These are phyloP conservation scores for Colletotrichum sp. DNA, from an alignment of 2,329 filamentous ascomycete species.

Conservation along the genomic window DNA sequence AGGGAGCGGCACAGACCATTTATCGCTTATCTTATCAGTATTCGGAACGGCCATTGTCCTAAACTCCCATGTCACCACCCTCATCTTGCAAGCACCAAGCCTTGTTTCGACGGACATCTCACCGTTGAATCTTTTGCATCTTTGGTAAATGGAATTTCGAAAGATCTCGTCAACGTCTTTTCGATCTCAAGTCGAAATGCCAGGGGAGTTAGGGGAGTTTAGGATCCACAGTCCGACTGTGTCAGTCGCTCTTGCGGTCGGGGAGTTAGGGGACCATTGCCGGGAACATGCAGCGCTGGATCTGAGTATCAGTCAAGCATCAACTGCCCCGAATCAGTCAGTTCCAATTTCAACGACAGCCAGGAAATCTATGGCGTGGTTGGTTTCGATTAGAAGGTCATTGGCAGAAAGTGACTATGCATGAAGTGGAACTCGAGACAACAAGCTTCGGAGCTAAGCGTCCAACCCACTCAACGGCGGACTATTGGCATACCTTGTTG, in stretches of 20 bases:
- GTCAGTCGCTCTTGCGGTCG: background rate
- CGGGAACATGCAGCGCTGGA: background rate
- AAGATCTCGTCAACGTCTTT: background rate
- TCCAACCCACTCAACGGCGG: background rate
- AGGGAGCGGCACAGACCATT: background rate
- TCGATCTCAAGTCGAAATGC: background rate
- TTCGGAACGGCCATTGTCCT: background rate
- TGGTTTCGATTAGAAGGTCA: rapidly evolving
- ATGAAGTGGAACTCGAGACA: background rate
- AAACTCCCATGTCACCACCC: background rate
- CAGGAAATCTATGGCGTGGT: background rate
- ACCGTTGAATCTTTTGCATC: background rate
- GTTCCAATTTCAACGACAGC: background rate
- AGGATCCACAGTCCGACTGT: background rate
- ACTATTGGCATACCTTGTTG: background rate
- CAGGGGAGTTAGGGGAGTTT: background rate
- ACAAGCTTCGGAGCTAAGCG: background rate
- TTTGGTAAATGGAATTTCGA: background rate
- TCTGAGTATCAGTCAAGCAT: background rate
- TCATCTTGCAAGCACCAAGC: background rate
- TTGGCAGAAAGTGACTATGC: background rate
- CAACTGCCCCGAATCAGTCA: background rate
- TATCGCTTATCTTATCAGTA: background rate
- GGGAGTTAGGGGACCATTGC: background rate
- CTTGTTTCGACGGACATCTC: background rate